These are phyloP conservation scores for Thelonectria rubi DNA, from an alignment of 2,329 filamentous ascomycete species.

Conservation along the genomic window DNA sequence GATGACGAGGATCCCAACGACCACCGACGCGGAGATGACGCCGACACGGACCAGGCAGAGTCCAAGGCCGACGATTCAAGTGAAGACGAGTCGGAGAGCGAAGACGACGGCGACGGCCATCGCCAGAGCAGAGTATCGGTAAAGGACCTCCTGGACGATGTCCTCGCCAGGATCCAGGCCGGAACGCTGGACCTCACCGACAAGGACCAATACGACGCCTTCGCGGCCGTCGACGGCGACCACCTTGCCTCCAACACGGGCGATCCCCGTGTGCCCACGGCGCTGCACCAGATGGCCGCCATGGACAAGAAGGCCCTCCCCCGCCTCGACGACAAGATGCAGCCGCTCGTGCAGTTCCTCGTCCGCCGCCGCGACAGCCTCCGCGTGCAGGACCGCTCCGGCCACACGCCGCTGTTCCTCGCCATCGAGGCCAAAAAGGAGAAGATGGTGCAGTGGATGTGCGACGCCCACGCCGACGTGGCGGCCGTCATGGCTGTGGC, in stretches of 20 bases:
- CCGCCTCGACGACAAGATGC: constrained; percentile 30
- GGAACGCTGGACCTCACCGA: not conserved
- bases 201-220: not conserved
- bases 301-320: constrained; percentile 30
- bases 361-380: not conserved
- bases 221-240: constrained; percentile 18
- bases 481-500: constrained; percentile 1
- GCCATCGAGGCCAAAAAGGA: constrained; percentile 13
- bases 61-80: constrained; percentile 12
- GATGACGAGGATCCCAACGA: not conserved
- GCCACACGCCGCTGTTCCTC: constrained; percentile 2
- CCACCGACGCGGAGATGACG: not conserved
- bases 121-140: not conserved
- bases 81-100: constrained; percentile 32
- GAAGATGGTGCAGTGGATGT: constrained; percentile 19
- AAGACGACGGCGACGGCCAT: constrained; percentile 11
- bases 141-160: not conserved
- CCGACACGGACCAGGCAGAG: not conserved
- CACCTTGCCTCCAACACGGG: constrained; percentile 23
- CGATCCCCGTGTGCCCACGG: constrained; percentile 28
- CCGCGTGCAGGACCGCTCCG: not conserved
- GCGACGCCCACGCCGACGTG: constrained; percentile 14
- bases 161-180: not conserved
- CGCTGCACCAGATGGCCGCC: constrained; percentile 30
- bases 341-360: constrained; percentile 20